These are phyloP conservation scores for Lodderomyces parapsilosis DNA, from an alignment of 1,139 yeast genomes.

Conservation along the genomic window DNA sequence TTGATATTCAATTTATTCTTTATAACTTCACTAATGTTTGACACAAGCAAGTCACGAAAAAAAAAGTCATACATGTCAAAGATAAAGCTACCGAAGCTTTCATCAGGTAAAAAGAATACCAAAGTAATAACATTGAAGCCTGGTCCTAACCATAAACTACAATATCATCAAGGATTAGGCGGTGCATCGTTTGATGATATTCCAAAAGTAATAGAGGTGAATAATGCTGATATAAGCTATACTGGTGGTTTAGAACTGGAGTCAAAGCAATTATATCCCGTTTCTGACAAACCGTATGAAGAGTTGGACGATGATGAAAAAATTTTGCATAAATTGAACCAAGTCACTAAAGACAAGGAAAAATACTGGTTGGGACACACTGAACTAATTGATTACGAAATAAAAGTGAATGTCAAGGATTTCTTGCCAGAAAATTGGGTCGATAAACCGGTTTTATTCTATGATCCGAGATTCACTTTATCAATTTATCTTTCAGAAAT, in stretches of 20 bases:
- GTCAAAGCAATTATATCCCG: conserved; percentile 11
- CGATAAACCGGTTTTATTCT: conserved; percentile 16
- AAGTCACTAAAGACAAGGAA: conserved; percentile 14
- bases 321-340: conserved; percentile 16
- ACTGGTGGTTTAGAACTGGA: background rate
- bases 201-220: conserved; percentile 5
- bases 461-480: conserved; percentile 50
- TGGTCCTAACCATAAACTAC: conserved; percentile 7
- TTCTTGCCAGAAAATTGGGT: conserved; percentile 18
- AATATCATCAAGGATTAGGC: conserved; percentile 6
- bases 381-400: conserved; percentile 24
- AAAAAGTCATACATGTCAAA: background rate
- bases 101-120: conserved; percentile 6
- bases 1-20: conserved; percentile 21
- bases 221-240: background rate
- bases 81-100: background rate
- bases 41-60: conserved; percentile 12
- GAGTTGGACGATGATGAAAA: conserved; percentile 19
- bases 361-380: conserved; percentile 32
- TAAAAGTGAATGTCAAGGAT: conserved; percentile 22
- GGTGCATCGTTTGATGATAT: conserved; percentile 5
- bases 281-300: conserved; percentile 19
- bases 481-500: conserved; percentile 39
- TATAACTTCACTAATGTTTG: conserved; percentile 18
- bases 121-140: conserved; percentile 3